Base-by-base conservation (phyloP, 306 rosid genomes). In the Trifolium dubium region DNA sequence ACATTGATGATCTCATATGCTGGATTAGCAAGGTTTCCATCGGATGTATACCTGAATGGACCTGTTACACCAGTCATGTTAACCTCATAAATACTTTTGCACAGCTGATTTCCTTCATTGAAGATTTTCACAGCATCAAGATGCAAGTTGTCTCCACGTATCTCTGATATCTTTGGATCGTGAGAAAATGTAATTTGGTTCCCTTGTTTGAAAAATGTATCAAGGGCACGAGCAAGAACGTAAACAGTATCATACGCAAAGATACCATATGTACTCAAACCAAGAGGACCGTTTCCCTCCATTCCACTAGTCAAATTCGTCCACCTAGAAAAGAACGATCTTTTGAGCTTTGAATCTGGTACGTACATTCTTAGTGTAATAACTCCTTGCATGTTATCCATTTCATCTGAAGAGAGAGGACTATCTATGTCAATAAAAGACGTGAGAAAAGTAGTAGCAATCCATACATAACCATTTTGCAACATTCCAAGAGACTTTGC, bases 381-480 rank as follows among this genome's bases (percentile, higher is more conserved):
- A 73, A 88, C 87, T 73, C 99, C 99, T 80, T 89, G 92, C 69
- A 94, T 81, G 51, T 73, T 67, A 76, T 86, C 90, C 76, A 65
- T 80, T 30, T n/a, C 73, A 71, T 78, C 80, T 13, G 79, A 8
- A 65, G 92, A 63, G 28, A 83, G 77, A 10, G 95, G 85, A 79
- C 76, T 71, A 56, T 59, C 64, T 8, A 87, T 83, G 72, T 94
- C 99, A 32, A 91, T 43, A 44, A 67, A 6, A 47, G 84, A 74
- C 30, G 96, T 55, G 34, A 94, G 88, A 90, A 91, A 94, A 80
- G 67, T 77, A 40, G 96, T 83, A 40, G 96, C 87, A 46, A 94
- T 89, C 99, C 99, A 94, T 9, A 94, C 99, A 82, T 88, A 91
- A 4, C 99, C 97, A 49, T 86, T 77, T 76, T 83, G 88, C 92